Percentiles rank a stretch among this genome's conserved stretches.
phyloP scores from a whole-genome alignment of 495 filamentous ascomycete species.

The Massariosphaeria phaeospora region DNA sequence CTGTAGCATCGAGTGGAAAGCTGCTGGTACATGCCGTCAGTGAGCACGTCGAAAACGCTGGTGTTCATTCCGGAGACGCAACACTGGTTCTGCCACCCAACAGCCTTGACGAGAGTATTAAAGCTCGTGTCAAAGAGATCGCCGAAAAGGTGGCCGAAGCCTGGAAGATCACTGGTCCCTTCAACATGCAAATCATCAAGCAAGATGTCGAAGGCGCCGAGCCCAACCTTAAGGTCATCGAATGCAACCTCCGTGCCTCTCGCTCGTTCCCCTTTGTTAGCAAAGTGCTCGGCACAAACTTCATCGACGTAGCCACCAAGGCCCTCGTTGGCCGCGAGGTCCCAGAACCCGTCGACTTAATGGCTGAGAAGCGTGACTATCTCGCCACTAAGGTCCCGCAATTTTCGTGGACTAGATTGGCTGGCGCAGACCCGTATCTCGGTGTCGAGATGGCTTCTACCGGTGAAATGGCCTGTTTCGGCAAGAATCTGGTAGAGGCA shows the following conservation, averaged over 20 bases:
- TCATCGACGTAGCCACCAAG: constrained; percentile 94
- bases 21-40: constrained; percentile 90
- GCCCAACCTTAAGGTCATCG: constrained; percentile 85
- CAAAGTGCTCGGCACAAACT: constrained; percentile 95
- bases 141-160: constrained; percentile 94
- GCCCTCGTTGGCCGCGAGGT: constrained; percentile 83
- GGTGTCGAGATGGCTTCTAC: constrained; percentile 97
- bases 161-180: constrained; percentile 93
- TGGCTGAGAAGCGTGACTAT: constrained; percentile 83
- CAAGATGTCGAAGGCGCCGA: constrained; percentile 64
- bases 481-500: constrained; percentile 88
- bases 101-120: constrained; percentile 65
- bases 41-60: constrained; percentile 93
- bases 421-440: constrained; percentile 94
- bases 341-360: constrained; percentile 80
- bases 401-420: constrained; percentile 98
- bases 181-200: constrained; percentile 99
- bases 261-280: constrained; percentile 96
- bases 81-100: constrained; percentile 85
- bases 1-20: constrained; percentile 80
- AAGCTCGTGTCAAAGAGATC: constrained; percentile 87
- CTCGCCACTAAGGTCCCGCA: constrained; percentile 95
- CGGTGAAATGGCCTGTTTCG: constrained; percentile 97
- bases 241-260: constrained; percentile 96
- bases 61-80: constrained; percentile 94